Base-by-base conservation (phyloP, 2,329 filamentous ascomycete species). In the Aspergillus sp. region DNA sequence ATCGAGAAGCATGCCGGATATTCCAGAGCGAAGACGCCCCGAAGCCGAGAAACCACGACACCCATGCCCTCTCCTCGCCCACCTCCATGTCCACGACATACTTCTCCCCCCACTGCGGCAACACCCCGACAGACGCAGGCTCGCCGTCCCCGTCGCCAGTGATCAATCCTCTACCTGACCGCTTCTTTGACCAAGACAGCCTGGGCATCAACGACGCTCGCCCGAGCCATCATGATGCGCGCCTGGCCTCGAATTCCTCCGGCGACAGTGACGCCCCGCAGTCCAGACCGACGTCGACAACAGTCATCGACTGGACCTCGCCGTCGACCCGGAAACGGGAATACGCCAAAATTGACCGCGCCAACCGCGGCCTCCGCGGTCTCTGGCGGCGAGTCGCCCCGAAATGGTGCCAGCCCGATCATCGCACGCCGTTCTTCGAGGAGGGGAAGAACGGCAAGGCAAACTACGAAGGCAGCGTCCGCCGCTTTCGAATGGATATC, bases 261-360 rank as follows among this genome's bases (percentile, higher is more conserved):
- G 37, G 8, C 26, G 32, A 22, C 26, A 33, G 30, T n/a, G 19
- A 12, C 24, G 30, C 39, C 11, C 19, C 16, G 8, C n/a, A 38
- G 33, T 33, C 37, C 31, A 33, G 48, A 36, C 40, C 53, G 29
- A 33, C 55, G 24, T 52, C 57, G 13, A 47, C 55, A 14, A 65
- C 62, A 4, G 56, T 65, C 5, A 65, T 66, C 26, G 62, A 66
- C 38, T 68, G 64, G 64, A 68, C 63, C 2, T 62, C 61, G 1
- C 53, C 60, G 5, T 57, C 58, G 7, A 66, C 63, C 4, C 58
- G 64, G 8, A 49, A 59, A 6, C 53, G 52, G 13, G 63, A 67
- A 40, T 67, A 68, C 34, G 55, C 74, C 75, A 48, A 77, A 71
- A 60, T 75, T 67, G 56, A 63, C 47, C 58, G 60, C 8, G 57